phyloP scores from a whole-genome alignment of 306 rosid genomes.

The Boehmeria nivea region DNA sequence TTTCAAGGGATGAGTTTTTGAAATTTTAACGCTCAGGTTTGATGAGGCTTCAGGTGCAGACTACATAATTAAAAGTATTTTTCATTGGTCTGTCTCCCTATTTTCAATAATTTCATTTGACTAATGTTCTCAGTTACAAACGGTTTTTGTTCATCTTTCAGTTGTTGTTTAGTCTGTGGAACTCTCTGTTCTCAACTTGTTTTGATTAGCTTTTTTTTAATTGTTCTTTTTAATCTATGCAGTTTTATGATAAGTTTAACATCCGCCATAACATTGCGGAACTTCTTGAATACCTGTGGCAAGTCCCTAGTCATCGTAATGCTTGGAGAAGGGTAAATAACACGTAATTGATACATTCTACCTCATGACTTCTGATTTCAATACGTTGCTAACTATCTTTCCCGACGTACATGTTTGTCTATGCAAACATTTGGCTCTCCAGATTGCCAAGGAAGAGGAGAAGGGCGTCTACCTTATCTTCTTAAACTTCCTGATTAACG shows the following conservation, averaged over 20 bases:
- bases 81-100: not conserved
- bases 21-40: too few species aligned
- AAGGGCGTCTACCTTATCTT: slow-evolving; percentile 96
- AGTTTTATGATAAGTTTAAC: slow-evolving; percentile 97
- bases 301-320: slow-evolving; percentile 96
- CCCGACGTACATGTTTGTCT: slow-evolving; percentile 2
- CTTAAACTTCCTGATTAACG: slow-evolving; percentile 92
- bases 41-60: not conserved
- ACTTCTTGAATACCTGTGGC: slow-evolving; percentile 97
- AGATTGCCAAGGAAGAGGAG: slow-evolving; percentile 99
- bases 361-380: not conserved
- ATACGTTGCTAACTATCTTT: not conserved
- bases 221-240: slow-evolving; percentile 34
- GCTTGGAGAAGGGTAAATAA: slow-evolving; percentile 86
- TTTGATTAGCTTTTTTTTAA: slow-evolving; percentile 9
- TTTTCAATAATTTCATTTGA: too few species aligned
- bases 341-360: slow-evolving; percentile 4
- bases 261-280: slow-evolving; percentile 98
- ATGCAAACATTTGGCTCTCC: slow-evolving; percentile 30
- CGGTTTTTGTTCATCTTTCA: slow-evolving; percentile 11
- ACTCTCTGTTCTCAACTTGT: slow-evolving; percentile 9
- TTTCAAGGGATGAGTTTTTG: not conserved
- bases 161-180: too few species aligned
- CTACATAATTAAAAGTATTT: not conserved
- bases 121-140: not conserved